phyloP scores from a whole-genome alignment of 805 yeast genomes.

The Kazachstania psychrophila region DNA sequence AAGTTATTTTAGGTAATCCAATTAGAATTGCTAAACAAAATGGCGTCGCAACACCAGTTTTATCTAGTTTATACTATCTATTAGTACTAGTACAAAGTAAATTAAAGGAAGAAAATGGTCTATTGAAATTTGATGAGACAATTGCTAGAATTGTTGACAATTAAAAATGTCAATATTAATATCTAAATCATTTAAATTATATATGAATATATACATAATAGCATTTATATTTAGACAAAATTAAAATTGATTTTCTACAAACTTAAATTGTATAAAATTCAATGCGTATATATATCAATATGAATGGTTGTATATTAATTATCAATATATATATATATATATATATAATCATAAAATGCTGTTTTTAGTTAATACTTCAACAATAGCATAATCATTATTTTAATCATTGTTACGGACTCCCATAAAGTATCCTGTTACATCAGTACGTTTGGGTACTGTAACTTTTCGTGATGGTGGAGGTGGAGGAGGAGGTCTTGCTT shows the following conservation, averaged over 20 bases:
- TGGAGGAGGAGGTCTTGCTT: constrained; percentile 31
- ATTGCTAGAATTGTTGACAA: constrained; percentile 5
- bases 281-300: too few relatives aligned
- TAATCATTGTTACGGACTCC: too few relatives aligned
- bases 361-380: too few relatives aligned
- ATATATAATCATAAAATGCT: too few relatives aligned
- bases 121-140: constrained; percentile 21
- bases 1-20: constrained; percentile 62
- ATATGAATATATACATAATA: too few relatives aligned
- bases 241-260: too few relatives aligned
- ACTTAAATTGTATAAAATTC: too few relatives aligned
- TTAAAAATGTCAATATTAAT: not conserved
- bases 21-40: constrained; percentile 38
- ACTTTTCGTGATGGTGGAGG: constrained; percentile 30
- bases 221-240: too few relatives aligned
- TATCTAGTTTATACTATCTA: constrained; percentile 48
- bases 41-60: constrained; percentile 48
- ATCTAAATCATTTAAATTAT: too few relatives aligned
- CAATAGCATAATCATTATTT: too few relatives aligned
- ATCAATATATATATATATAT: too few relatives aligned
- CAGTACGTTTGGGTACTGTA: not conserved
- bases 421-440: constrained; percentile 4
- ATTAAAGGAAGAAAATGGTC: constrained; percentile 48
- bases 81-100: constrained; percentile 53
- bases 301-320: too few relatives aligned